Base-by-base conservation (phyloP, 441 rosid species). In the Dalechampia spathulata region DNA sequence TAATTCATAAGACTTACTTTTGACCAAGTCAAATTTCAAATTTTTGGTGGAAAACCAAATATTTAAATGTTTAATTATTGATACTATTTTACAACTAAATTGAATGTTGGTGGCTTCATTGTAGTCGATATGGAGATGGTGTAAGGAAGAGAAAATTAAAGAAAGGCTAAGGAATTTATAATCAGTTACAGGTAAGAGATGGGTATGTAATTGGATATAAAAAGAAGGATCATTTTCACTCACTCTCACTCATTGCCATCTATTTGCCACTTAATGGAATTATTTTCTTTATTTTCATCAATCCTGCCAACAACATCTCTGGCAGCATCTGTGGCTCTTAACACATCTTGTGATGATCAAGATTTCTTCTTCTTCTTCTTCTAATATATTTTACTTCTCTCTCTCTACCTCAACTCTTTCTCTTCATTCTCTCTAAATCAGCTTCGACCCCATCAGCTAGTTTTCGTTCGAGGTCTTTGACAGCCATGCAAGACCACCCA, bases 401-500 rank as follows among this genome's bases (percentile, higher is more conserved):
- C n/a, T n/a, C n/a, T n/a, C n/a, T n/a, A n/a, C n/a, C n/a, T n/a
- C n/a, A n/a, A n/a, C n/a, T n/a, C n/a, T n/a, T n/a, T n/a, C n/a
- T n/a, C n/a, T n/a, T n/a, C n/a, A n/a, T n/a, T n/a, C n/a, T n/a
- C n/a, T n/a, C 20, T 7, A 1, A 41, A 58, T 26, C 27, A 20
- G 23, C 42, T 42, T 22, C 25, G 32, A 60, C 2, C 52, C 36
- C 55, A 11, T 8, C 23, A 16, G 2, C 30, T n/a, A 17, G 25
- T 59, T 40, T 37, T 37, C 28, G 17, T 47, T 61, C 45, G 32
- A 51, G 32, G 36, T 28, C 10, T 25, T 51, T 26, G 20, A 3
- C 5, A 70, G 63, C 30, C 53, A 81, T 83, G 90, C 87, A 68
- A 61, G 90, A 62, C 34, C 54, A 79, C 52, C 67, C 70, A 25